These are phyloP conservation scores for Trypanosoma caninum DNA, from an alignment of 208 protist species.

Conservation along the genomic window DNA sequence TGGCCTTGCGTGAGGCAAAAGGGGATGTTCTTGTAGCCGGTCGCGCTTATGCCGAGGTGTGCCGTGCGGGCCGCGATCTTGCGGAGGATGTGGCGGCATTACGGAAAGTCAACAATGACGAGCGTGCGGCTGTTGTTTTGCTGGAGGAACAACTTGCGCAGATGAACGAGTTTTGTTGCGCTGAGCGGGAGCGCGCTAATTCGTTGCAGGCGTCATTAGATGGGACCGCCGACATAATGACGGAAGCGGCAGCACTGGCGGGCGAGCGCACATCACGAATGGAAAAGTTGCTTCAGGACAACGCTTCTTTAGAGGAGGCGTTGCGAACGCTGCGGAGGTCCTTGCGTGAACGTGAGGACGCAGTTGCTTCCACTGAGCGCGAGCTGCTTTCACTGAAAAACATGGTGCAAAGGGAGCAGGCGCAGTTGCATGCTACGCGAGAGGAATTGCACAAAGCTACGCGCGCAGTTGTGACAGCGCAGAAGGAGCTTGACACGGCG, in stretches of 20 bases:
- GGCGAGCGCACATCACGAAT: conserved; percentile 9
- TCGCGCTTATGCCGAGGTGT: conserved; percentile 18
- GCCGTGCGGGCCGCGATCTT: not conserved
- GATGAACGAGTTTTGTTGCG: not conserved
- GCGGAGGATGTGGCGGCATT: not conserved
- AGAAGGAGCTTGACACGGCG: conserved; percentile 3
- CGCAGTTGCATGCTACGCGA: not conserved
- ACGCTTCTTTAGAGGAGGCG: conserved; percentile 1
- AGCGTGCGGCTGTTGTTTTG: not conserved
- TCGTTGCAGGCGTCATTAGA: conserved; percentile 7
- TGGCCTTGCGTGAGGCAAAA: not conserved
- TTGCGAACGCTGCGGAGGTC: not conserved
- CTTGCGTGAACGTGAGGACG: conserved; percentile 4
- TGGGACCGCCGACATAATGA: conserved; percentile 5
- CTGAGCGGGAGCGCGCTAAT: not conserved
- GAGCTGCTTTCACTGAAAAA: conserved; percentile 9
- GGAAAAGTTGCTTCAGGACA: conserved; percentile 17
- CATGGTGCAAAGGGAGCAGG: not conserved
- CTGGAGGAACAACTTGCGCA: not conserved
- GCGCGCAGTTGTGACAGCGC: not conserved
- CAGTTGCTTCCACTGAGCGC: not conserved
- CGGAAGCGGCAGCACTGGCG: conserved; percentile 15
- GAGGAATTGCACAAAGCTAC: conserved; percentile 2
- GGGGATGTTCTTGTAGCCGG: conserved; percentile 14
- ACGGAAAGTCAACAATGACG: not conserved